Base-by-base conservation (phyloP, 164 flowering plant species). In the Chloranthus sessilifolius region DNA sequence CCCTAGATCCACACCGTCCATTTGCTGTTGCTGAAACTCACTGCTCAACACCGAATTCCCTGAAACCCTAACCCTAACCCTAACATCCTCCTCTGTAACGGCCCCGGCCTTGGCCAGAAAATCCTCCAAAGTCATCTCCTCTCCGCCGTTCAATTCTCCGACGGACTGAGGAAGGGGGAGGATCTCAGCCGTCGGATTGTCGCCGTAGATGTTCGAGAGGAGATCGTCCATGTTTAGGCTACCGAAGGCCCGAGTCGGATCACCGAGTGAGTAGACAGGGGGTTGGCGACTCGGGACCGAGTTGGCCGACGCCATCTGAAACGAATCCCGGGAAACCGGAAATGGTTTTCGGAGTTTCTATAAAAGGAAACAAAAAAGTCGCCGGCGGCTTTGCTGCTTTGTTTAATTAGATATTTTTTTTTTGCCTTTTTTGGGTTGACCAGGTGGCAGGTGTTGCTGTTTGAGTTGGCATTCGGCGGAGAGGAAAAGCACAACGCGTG, bases 91-190 rank as follows among this genome's bases (percentile, higher is more conserved):
- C 21, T 64, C 77, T 15, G 56, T 67, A 12, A 71, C 69, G 0
- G 71, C 70, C 3, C 74, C 83, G 0, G 77, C 69, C 65, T 65
- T 75, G 20, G 75, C 80, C 40, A 84, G 65, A 50, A 79, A 84
- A 45, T 81, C 92, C 67, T 84, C 92, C 49, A 84, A 61, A 7
- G 92, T 84, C 22, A 42, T 25, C n/a, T 33, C 19, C 5, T 17
- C 44, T 3, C 47, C 41, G 31, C 50, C 55, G 15, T 43, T 26
- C 9, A 4, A n/a, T 21, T 30, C 41, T 7, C 45, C 48, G n/a
- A n/a, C n/a, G 2, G 48, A 10, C 1, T 30, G 41, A 7, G 36
- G 22, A 46, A 34, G 47, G 36, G n/a, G 44, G 12, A 28, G 37
- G 28, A 59, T 56, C 29, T 43, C 72, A 7, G 75, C 64, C 26